Conservation (phyloP, 2,329 filamentous ascomycete genomes). For the Botrytis paeoniae region DNA sequence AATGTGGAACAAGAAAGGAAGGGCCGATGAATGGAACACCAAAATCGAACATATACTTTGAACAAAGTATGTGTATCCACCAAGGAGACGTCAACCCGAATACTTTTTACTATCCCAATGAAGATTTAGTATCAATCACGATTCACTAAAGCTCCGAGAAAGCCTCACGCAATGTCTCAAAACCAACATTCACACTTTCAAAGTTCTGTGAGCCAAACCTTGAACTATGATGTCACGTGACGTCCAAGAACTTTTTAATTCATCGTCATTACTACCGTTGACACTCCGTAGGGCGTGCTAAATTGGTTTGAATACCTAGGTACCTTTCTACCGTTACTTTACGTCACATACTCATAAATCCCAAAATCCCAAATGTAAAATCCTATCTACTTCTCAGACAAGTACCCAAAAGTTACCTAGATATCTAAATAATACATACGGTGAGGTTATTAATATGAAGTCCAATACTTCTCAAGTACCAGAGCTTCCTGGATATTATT, state of each 20-base stretch:
- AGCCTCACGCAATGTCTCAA: neutral
- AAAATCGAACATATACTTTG: neutral
- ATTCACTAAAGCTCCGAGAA: neutral
- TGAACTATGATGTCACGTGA: neutral
- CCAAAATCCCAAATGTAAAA: neutral
- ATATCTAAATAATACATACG: neutral
- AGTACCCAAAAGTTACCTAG: neutral
- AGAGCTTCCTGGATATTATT: constrained; percentile 54
- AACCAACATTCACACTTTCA: neutral
- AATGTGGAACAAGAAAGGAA: constrained; percentile 12
- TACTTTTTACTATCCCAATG: neutral
- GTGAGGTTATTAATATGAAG: neutral
- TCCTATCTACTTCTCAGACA: neutral
- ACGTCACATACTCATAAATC: neutral
- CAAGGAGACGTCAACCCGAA: neutral
- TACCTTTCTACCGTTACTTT: neutral
- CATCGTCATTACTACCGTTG: neutral
- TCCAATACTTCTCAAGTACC: neutral
- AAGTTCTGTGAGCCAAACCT: neutral
- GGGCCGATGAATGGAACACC: constrained; percentile 9
- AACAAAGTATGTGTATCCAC: neutral
- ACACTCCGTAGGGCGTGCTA: neutral
- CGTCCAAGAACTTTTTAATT: neutral
- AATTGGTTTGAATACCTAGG: neutral
- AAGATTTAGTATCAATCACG: neutral